Conservation (phyloP, 257 asterid species). For the Capsicum chinense region DNA sequence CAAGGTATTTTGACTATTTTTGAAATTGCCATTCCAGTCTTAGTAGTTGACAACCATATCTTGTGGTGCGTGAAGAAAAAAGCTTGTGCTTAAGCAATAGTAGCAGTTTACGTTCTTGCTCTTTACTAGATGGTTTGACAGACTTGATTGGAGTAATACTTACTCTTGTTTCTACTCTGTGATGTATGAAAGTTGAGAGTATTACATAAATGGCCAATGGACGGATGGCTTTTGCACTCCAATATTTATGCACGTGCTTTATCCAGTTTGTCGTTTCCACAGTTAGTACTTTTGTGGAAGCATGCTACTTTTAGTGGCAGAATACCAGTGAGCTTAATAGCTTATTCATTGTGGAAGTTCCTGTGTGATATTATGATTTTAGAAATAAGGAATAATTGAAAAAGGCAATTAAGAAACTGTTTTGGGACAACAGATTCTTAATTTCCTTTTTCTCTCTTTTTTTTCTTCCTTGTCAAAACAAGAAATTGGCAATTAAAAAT, state of each 20-base stretch:
- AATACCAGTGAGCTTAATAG: neutral
- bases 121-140: neutral
- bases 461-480: neutral
- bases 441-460: neutral
- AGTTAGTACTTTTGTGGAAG: neutral
- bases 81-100: neutral
- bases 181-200: neutral
- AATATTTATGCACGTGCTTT: neutral
- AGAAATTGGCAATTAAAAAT: neutral
- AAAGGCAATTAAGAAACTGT: neutral
- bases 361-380: neutral
- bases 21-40: neutral
- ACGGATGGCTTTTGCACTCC: neutral
- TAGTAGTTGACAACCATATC: neutral
- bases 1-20: slow-evolving; percentile 41
- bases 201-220: neutral
- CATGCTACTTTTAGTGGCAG: neutral
- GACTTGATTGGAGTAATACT: neutral
- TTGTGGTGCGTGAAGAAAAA: neutral
- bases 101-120: slow-evolving; percentile 18
- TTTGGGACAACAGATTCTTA: neutral
- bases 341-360: slow-evolving; percentile 9
- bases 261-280: neutral
- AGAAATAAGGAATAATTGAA: neutral
- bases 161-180: neutral